A percentile compares a stretch with the other conserved stretches of the same genome.
Evolutionary conservation across 495 filamentous ascomycete species (phyloP).

Genomic region (Apodospora peruviana): DNA sequence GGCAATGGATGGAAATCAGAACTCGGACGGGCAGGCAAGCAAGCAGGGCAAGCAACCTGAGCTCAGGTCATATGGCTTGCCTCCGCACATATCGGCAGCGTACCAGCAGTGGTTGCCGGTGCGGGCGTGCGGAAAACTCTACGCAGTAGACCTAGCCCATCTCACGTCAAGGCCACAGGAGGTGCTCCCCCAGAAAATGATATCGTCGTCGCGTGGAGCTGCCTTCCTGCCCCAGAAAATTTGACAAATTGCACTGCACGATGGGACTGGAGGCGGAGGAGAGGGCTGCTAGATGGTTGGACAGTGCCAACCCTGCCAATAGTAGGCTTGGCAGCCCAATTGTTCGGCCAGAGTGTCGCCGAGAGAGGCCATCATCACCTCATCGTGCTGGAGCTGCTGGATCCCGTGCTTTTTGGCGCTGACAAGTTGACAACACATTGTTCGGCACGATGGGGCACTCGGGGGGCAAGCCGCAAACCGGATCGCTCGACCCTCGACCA

Average conservation of each 20-base stretch:
- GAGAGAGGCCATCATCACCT: slow-evolving; percentile 20
- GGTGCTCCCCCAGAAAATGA: too few species aligned
- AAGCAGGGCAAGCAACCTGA: neutral
- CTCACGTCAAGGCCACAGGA: too few species aligned
- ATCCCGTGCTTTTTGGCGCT: slow-evolving; percentile 4
- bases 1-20: neutral
- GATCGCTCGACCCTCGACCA: slow-evolving; percentile 15
- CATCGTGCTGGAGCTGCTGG: slow-evolving; percentile 6
- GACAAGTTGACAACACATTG: slow-evolving; percentile 8
- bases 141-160: too few species aligned
- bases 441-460: slow-evolving; percentile 12
- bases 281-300: slow-evolving; percentile 16
- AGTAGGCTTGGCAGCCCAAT: slow-evolving; percentile 18
- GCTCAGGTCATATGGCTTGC: neutral
- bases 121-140: too few species aligned
- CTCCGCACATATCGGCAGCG: neutral
- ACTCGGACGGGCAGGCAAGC: neutral
- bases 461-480: slow-evolving; percentile 19
- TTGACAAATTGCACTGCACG: slow-evolving; percentile 15
- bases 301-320: slow-evolving; percentile 27
- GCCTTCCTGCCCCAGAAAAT: neutral
- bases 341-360: slow-evolving; percentile 24
- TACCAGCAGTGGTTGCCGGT: too few species aligned
- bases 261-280: slow-evolving; percentile 17
- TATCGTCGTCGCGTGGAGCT: neutral